phyloP scores from a whole-genome alignment of 2,329 filamentous ascomycete genomes.

The Trichoderma koningii region DNA sequence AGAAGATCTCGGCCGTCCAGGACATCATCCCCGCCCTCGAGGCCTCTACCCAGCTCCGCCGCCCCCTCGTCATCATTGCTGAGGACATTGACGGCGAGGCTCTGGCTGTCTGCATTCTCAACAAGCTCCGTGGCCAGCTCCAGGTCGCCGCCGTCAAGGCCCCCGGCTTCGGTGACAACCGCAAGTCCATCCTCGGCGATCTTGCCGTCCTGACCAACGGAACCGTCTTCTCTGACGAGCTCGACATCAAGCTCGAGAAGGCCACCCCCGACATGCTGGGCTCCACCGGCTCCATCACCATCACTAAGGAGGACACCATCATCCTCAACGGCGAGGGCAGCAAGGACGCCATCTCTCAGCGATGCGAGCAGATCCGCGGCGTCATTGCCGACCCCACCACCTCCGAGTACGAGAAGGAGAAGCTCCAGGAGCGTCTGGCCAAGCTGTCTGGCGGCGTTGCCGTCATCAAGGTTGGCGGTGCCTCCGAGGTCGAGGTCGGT shows the following conservation, averaged over 20 bases:
- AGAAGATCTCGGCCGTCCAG: conserved; percentile 99
- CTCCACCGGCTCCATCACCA: conserved; percentile 96
- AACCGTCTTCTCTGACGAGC: conserved; percentile 96
- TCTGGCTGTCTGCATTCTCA: conserved; percentile 97
- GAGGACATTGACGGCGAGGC: conserved; percentile 99
- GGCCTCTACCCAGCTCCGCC: conserved; percentile 91
- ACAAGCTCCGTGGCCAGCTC: conserved; percentile 99
- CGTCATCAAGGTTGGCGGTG: conserved; percentile 98
- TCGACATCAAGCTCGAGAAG: conserved; percentile 99
- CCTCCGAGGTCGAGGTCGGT: conserved; percentile 96
- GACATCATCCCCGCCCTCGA: conserved; percentile 98
- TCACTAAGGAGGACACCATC: conserved; percentile 99
- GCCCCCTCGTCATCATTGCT: conserved; percentile 95
- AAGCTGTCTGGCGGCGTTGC: conserved; percentile 99
- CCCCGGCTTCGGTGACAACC: conserved; percentile 98
- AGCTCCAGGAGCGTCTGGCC: conserved; percentile 98
- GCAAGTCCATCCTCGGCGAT: conserved; percentile 98
- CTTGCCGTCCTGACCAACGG: conserved; percentile 94
- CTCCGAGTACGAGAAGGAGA: conserved; percentile 99
- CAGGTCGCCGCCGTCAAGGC: conserved; percentile 99
- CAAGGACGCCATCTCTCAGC: conserved; percentile 91
- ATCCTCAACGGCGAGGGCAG: conserved; percentile 93
- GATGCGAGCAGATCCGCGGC: conserved; percentile 98
- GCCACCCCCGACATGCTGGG: conserved; percentile 93
- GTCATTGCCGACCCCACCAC: conserved; percentile 93